A percentile compares a stretch with the other conserved stretches of the same genome.
These are phyloP conservation scores for Inga leiocalycina DNA, from an alignment of 306 rosid genomes.

Conservation along the genomic window DNA sequence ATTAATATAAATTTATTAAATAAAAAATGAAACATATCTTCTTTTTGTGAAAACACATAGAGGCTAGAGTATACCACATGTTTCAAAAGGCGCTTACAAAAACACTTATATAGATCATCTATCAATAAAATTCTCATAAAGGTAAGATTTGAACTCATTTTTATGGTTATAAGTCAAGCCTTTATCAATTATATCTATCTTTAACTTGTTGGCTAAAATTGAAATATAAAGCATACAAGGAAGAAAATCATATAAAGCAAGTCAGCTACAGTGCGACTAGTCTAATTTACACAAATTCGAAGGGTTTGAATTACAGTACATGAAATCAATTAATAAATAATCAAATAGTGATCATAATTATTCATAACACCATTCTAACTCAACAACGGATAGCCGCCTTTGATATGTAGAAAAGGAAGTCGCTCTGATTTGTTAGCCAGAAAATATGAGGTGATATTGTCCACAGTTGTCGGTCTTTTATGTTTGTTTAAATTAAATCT, in stretches of 20 bases:
- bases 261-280: not conserved
- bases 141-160: no score
- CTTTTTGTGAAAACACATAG: no score
- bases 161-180: no score
- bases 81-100: no score
- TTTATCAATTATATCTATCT: no score
- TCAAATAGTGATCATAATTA: not conserved
- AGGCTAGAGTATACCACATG: rapidly evolving
- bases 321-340: not conserved
- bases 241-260: not conserved
- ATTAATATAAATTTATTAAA: not conserved
- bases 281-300: not conserved
- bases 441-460: not conserved
- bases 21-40: not conserved
- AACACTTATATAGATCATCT: no score
- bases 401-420: not conserved
- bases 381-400: not conserved
- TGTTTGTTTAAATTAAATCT: no score
- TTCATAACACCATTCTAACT: not conserved
- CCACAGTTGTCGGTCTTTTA: not conserved
- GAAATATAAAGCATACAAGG: not conserved
- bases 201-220: no score
- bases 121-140: no score
- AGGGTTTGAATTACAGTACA: not conserved
- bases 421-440: no score